phyloP scores from a whole-genome alignment of 2,329 filamentous ascomycete genomes.

The Trichoderma asperellum region DNA sequence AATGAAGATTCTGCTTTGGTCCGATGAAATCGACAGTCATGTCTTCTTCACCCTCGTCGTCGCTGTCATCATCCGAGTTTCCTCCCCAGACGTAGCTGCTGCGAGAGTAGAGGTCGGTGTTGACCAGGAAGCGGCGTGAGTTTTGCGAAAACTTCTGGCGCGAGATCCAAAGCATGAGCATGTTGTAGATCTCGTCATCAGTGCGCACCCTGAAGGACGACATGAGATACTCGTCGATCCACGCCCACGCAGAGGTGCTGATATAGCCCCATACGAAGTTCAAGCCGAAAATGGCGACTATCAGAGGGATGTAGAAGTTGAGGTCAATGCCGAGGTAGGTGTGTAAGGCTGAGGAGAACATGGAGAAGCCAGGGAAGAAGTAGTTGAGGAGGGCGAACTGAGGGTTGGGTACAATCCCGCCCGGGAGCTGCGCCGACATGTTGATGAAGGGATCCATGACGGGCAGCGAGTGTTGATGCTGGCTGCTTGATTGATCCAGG shows the following conservation, averaged over 20 bases:
- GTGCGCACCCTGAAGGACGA: slow-evolving; percentile 67
- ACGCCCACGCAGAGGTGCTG: slow-evolving; percentile 51
- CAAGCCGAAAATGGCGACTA: slow-evolving; percentile 55
- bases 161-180: slow-evolving; percentile 71
- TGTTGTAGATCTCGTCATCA: slow-evolving; percentile 74
- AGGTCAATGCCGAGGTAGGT: slow-evolving; percentile 65
- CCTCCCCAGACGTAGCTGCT: slow-evolving; percentile 54
- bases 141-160: slow-evolving; percentile 62
- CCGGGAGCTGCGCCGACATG: slow-evolving; percentile 31
- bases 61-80: slow-evolving; percentile 50
- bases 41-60: slow-evolving; percentile 35
- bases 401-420: slow-evolving; percentile 34
- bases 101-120: slow-evolving; percentile 62
- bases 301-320: slow-evolving; percentile 62
- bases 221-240: slow-evolving; percentile 61
- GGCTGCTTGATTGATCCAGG: neutral
- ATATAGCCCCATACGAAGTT: slow-evolving; percentile 59
- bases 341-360: slow-evolving; percentile 57
- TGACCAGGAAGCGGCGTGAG: slow-evolving; percentile 66
- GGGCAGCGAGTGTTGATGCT: neutral
- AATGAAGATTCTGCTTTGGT: slow-evolving; percentile 57
- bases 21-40: slow-evolving; percentile 42
- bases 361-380: slow-evolving; percentile 68
- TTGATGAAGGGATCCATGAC: slow-evolving; percentile 37
- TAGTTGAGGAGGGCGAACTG: slow-evolving; percentile 60